These are phyloP conservation scores for Dichomitus squalens DNA, from an alignment of 1,284 basidiomycete species.

Conservation along the genomic window DNA sequence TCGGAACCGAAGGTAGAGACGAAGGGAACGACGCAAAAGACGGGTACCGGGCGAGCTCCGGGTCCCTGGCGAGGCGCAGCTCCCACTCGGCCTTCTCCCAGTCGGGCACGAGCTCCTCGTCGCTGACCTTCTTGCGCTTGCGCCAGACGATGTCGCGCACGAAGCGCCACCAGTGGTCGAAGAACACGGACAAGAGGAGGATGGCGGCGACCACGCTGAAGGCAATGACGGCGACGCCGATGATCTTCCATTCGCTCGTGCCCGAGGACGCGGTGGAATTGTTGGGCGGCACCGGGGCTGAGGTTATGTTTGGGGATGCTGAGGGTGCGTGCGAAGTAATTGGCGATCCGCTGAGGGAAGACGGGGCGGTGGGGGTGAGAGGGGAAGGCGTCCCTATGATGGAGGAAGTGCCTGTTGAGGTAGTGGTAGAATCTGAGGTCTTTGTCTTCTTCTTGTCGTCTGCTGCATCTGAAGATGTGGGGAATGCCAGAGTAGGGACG, in stretches of 20 bases:
- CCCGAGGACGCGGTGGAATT: constrained; percentile 7
- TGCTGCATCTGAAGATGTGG: neutral
- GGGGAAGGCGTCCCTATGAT: constrained; percentile 16
- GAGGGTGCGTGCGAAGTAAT: neutral
- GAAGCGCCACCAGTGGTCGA: constrained; percentile 67
- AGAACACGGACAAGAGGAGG: constrained; percentile 60
- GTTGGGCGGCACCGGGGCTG: neutral
- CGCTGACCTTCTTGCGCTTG: constrained; percentile 30
- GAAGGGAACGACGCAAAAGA: constrained; percentile 28
- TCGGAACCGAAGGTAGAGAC: constrained; percentile 5
- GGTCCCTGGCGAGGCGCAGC: constrained; percentile 46
- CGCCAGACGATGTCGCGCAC: constrained; percentile 50
- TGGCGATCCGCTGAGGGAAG: neutral
- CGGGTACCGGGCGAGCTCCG: constrained; percentile 32
- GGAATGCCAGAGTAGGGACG: neutral
- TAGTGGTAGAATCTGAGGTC: neutral
- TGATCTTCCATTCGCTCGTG: constrained; percentile 58
- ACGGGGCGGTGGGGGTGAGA: neutral
- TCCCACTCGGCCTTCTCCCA: constrained; percentile 65
- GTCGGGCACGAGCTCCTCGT: constrained; percentile 63
- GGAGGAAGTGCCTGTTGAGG: constrained; percentile 15
- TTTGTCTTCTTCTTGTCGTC: constrained; percentile 6
- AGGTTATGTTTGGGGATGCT: neutral
- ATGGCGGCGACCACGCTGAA: constrained; percentile 56
- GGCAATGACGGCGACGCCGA: constrained; percentile 63